These are phyloP conservation scores for Rhodotorula sp. DNA, from an alignment of 1,284 basidiomycete species.

Conservation along the genomic window DNA sequence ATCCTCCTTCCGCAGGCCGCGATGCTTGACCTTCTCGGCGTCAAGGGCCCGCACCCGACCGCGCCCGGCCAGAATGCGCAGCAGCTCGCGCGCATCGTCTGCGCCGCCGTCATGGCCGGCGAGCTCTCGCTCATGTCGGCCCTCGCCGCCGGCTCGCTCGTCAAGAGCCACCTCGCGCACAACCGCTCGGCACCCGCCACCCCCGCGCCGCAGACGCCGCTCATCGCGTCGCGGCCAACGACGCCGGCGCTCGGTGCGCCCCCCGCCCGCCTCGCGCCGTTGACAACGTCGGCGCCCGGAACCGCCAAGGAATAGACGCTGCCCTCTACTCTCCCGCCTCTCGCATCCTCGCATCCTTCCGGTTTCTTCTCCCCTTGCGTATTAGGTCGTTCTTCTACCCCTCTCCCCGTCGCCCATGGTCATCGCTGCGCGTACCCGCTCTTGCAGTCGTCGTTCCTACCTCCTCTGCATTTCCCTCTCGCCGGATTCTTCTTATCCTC, in stretches of 20 bases:
- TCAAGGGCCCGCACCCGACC: conserved; percentile 80
- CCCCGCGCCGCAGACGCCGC: conserved; percentile 12
- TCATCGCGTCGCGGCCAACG: neutral
- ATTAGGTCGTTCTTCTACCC: conserved; percentile 7
- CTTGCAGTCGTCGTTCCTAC: neutral
- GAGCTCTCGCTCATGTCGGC: conserved; percentile 81
- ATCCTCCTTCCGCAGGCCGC: conserved; percentile 80
- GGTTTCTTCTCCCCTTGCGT: neutral
- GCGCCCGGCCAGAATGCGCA: conserved; percentile 84
- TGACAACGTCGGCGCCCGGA: neutral
- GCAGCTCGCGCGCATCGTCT: conserved; percentile 80
- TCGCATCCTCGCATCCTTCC: neutral
- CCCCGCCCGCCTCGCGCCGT: neutral
- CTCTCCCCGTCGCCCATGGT: neutral
- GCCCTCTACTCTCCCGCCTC: too few relatives aligned
- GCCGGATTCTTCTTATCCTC: neutral
- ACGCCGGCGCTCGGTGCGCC: neutral
- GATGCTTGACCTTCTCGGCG: conserved; percentile 89
- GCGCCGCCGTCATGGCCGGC: conserved; percentile 89
- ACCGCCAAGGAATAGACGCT: neutral
- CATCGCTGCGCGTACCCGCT: neutral
- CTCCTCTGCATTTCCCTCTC: neutral
- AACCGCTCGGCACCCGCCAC: conserved; percentile 54
- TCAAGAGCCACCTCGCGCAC: conserved; percentile 57
- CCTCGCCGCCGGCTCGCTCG: conserved; percentile 70